Conservation (phyloP, 2,329 filamentous ascomycete species). For the Pseudogymnoascus verrucosus region DNA sequence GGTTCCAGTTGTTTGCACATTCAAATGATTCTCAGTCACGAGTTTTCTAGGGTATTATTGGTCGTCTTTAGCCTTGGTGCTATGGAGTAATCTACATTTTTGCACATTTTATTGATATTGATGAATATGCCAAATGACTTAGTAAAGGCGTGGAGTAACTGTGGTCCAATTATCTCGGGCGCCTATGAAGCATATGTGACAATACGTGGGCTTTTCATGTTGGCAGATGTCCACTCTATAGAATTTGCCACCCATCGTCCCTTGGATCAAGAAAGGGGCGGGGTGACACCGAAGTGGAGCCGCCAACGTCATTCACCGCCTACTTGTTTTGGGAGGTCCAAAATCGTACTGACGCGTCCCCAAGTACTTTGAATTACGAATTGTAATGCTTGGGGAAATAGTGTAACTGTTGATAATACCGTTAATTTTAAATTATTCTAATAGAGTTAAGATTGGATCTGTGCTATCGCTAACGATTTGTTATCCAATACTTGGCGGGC, state of each 20-base stretch:
- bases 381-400: not conserved
- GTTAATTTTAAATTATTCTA: not conserved
- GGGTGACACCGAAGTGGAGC: slow-evolving; percentile 3
- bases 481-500: slow-evolving; percentile 4
- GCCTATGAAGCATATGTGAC: not conserved
- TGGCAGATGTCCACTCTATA: not conserved
- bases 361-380: not conserved
- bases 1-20: not conserved
- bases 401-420: not conserved
- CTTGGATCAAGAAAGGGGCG: not conserved
- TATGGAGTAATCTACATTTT: not conserved
- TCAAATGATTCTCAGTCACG: not conserved
- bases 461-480: slow-evolving; percentile 3
- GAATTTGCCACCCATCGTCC: not conserved
- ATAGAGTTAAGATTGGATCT: slow-evolving; percentile 3
- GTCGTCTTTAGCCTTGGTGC: not conserved
- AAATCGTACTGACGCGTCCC: not conserved
- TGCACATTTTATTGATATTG: not conserved
- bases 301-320: slow-evolving; percentile 8
- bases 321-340: not conserved
- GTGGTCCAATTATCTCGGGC: not conserved
- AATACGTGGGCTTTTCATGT: not conserved
- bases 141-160: not conserved
- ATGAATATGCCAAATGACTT: not conserved
- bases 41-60: not conserved